A percentile compares a stretch with the other conserved stretches of the same genome.
Conservation (phyloP, 2,329 filamentous ascomycete species). For the Exutisphaerella laricina region DNA sequence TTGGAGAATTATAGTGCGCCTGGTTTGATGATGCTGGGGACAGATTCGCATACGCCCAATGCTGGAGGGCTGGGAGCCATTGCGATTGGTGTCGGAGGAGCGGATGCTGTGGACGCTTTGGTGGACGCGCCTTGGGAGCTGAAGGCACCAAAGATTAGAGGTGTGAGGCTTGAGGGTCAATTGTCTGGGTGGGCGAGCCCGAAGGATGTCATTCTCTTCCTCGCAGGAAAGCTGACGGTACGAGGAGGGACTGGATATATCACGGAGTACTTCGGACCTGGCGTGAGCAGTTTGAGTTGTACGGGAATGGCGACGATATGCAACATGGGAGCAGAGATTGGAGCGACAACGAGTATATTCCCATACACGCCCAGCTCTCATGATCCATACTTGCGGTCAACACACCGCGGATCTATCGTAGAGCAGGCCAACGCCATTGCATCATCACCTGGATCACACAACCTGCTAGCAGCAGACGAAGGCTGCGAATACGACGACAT, state of each 20-base stretch:
- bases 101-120: slow-evolving; percentile 92
- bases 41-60: slow-evolving; percentile 95
- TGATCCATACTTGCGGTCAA: slow-evolving; percentile 78
- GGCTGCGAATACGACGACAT: slow-evolving; percentile 84
- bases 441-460: slow-evolving; percentile 52
- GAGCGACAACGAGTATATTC: slow-evolving; percentile 93
- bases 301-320: slow-evolving; percentile 91
- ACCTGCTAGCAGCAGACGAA: slow-evolving; percentile 69
- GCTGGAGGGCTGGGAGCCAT: slow-evolving; percentile 91
- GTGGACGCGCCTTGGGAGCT: slow-evolving; percentile 97
- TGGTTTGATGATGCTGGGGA: slow-evolving; percentile 97
- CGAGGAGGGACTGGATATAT: slow-evolving; percentile 86
- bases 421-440: slow-evolving; percentile 59
- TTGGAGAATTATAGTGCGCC: slow-evolving; percentile 97
- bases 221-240: slow-evolving; percentile 87
- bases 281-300: slow-evolving; percentile 79
- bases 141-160: slow-evolving; percentile 85
- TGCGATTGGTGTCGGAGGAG: slow-evolving; percentile 94
- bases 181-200: slow-evolving; percentile 87
- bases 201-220: slow-evolving; percentile 88
- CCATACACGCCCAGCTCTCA: slow-evolving; percentile 78
- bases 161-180: slow-evolving; percentile 75
- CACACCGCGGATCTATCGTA: slow-evolving; percentile 68
- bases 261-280: slow-evolving; percentile 71
- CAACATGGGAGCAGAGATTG: slow-evolving; percentile 77